Base-by-base conservation (phyloP, 108 stramenopile genomes). In the Discostella stelligeroides region DNA sequence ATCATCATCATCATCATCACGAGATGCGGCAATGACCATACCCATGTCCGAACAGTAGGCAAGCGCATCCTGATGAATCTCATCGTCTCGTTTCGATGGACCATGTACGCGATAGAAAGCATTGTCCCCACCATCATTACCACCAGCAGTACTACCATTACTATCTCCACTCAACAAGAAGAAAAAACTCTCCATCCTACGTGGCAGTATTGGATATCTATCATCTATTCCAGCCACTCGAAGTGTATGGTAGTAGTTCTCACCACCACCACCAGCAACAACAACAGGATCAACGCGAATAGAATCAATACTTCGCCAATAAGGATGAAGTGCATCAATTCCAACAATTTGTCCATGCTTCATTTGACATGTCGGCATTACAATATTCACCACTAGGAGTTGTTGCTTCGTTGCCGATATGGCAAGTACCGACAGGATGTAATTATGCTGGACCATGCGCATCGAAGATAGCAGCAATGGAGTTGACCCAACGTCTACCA, bases 11-110 rank as follows among this genome's bases (percentile, higher is more conserved):
- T 60, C 47, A 14, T 75, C 74, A 17, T 63, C 40, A 14, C 7
- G 20, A 14, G 49, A 23, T 28, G 74, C 59, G 4, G 70, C 62
- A 9, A 87, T 57, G 15, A 82, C 75, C 37, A 76, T 34, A 1
- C 45, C 64, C 40, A 66, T 47, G 42, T 29, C 24, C 11, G 83
- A 48, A 62, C 84, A 87, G 49, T 60, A 69, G 11, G 65, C 82
- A 0, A 82, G 18, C n/a, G 71, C 75, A 57, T 47, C 48, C 30
- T 64, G 49, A 23, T 42, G 41, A 43, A 45, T 48, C 15, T 49
- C 70, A 6, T 66, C 59, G 14, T 50, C 53, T 34, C 37, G 48
- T 29, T 64, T 73, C 15, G 23, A 8, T 9, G 43, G 18, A 57
- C 63, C 76, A 53, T 73, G 72, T 12, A 58, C 65, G 20, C 64